Conservation (phyloP, 2,329 filamentous ascomycete species). For the Phaeosphaeriaceae sp. region DNA sequence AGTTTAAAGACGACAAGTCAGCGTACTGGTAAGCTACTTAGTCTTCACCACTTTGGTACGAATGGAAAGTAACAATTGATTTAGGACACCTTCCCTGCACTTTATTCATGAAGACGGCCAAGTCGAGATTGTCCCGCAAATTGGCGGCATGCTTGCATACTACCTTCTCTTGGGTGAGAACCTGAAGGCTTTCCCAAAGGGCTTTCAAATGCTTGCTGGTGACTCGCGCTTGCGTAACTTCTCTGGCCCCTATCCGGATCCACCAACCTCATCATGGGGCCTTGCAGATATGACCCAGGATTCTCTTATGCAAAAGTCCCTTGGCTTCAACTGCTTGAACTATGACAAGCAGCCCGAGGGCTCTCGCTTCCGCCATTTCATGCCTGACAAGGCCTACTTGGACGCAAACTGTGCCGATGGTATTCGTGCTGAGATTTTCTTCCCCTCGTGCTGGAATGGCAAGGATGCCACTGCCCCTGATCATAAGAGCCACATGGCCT, state of each 20-base stretch:
- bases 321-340: constrained; percentile 96
- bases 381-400: constrained; percentile 80
- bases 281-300: constrained; percentile 69
- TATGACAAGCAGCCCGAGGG: constrained; percentile 71
- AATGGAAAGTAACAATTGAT: not conserved
- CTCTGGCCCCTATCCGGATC: constrained; percentile 64
- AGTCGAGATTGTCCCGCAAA: constrained; percentile 69
- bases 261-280: constrained; percentile 74
- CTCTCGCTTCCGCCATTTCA: constrained; percentile 78
- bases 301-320: constrained; percentile 76
- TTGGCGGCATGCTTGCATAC: constrained; percentile 65
- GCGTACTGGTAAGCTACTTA: constrained; percentile 42
- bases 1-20: constrained; percentile 52
- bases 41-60: not conserved
- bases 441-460: constrained; percentile 79
- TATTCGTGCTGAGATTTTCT: constrained; percentile 73
- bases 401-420: constrained; percentile 84
- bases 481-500: constrained; percentile 70
- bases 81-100: constrained; percentile 68
- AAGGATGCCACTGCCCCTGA: constrained; percentile 61
- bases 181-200: constrained; percentile 73
- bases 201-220: constrained; percentile 74
- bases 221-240: constrained; percentile 64
- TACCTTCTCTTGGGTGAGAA: constrained; percentile 79
- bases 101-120: constrained; percentile 68